A percentile compares a stretch with the other conserved stretches of the same genome.
These are phyloP conservation scores for Acrocalymma vagum DNA, from an alignment of 2,329 filamentous ascomycete species.

Conservation along the genomic window DNA sequence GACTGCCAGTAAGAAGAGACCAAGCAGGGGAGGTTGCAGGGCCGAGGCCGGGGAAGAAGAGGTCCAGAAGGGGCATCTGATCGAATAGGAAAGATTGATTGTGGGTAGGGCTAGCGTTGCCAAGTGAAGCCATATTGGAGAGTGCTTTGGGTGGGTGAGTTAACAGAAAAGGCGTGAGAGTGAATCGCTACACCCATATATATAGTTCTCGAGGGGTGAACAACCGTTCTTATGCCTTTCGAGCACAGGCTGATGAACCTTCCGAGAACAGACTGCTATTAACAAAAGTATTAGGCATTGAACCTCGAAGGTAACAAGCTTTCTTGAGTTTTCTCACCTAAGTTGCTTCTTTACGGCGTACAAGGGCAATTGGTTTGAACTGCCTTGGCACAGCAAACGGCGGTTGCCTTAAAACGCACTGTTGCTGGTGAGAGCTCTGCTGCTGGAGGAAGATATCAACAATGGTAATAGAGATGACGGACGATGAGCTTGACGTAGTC, in stretches of 20 bases:
- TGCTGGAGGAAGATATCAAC: slow-evolving; percentile 7
- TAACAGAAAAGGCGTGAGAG: too few relatives aligned
- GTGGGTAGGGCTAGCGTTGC: slow-evolving; percentile 11
- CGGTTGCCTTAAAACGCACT: slow-evolving; percentile 3
- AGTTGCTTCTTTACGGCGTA: too few relatives aligned
- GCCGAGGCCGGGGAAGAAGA: slow-evolving; percentile 17
- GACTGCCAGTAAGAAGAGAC: slow-evolving; percentile 12
- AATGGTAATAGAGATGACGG: slow-evolving; percentile 4
- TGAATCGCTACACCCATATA: too few relatives aligned
- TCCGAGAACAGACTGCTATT: too few relatives aligned
- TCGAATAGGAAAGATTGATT: slow-evolving; percentile 13
- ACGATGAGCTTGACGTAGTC: slow-evolving; percentile 2
- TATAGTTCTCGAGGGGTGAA: too few relatives aligned
- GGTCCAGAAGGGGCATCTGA: slow-evolving; percentile 13
- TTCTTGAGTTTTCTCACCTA: too few relatives aligned
- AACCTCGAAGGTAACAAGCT: too few relatives aligned
- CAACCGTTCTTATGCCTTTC: too few relatives aligned
- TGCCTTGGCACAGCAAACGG: slow-evolving; percentile 4
- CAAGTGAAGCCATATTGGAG: slow-evolving; percentile 15
- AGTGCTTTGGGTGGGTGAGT: too few relatives aligned
- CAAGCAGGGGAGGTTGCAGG: slow-evolving; percentile 11
- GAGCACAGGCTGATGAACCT: too few relatives aligned
- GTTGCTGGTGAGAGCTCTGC: slow-evolving; percentile 5
- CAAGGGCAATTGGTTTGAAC: not conserved
- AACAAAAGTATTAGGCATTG: too few relatives aligned